Conservation (phyloP, 2,329 filamentous ascomycete genomes). For the Coniochaeta pulveracea region DNA sequence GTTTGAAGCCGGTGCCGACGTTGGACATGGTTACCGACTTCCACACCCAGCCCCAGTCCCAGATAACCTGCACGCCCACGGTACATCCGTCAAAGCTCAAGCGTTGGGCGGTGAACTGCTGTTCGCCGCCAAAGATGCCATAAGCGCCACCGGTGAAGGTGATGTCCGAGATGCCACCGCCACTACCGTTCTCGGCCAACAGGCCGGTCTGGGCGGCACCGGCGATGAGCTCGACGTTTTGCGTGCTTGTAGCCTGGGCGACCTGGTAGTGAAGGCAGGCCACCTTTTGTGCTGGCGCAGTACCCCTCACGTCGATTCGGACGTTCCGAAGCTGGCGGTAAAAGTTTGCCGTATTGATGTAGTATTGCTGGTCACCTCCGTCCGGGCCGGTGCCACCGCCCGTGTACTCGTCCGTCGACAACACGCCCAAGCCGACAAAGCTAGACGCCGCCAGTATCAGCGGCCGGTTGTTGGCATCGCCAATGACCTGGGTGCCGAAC, state of each 20-base stretch:
- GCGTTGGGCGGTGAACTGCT: constrained; percentile 16
- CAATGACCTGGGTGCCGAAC: constrained; percentile 8
- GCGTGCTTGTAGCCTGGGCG: constrained; percentile 25
- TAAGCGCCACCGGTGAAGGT: constrained; percentile 47
- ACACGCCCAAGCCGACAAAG: constrained; percentile 3
- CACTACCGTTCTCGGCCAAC: constrained; percentile 38
- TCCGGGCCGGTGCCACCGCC: neutral
- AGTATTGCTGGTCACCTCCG: neutral
- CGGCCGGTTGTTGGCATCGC: constrained; percentile 2
- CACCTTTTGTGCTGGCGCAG: neutral
- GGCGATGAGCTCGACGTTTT: constrained; percentile 51
- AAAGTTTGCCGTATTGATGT: constrained; percentile 2
- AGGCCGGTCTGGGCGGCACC: constrained; percentile 15
- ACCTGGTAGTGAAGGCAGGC: constrained; percentile 13
- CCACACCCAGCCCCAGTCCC: constrained; percentile 8
- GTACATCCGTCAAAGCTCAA: constrained; percentile 4
- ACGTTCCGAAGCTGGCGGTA: constrained; percentile 6
- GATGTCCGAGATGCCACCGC: constrained; percentile 47
- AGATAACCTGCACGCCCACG: constrained; percentile 4
- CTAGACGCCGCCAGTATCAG: neutral
- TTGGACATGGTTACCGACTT: constrained; percentile 7
- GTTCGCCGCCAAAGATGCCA: constrained; percentile 48
- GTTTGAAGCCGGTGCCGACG: constrained; percentile 4
- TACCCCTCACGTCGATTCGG: constrained; percentile 5
- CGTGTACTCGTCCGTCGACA: constrained; percentile 24